A percentile compares a stretch with the other conserved stretches of the same genome.
phyloP scores from a whole-genome alignment of 352 stramenopile species.

The Globisporangium heterothallicum region DNA sequence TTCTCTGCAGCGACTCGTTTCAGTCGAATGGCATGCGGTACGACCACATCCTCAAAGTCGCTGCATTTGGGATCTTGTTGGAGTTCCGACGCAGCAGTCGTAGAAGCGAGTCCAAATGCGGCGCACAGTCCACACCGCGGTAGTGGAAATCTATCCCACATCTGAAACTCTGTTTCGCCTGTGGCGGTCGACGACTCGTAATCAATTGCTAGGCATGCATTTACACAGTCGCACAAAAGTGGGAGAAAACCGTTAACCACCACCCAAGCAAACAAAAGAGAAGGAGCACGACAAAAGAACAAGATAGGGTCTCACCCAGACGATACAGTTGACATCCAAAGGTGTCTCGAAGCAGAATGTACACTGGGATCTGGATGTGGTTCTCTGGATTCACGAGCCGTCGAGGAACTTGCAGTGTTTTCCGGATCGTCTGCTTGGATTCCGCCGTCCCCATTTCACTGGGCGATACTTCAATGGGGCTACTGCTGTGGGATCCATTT shows the following conservation, averaged over 20 bases:
- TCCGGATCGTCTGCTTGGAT: slow-evolving; percentile 2
- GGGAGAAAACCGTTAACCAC: slow-evolving; percentile 7
- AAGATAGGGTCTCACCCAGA: slow-evolving; percentile 32
- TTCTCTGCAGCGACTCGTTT: slow-evolving; percentile 1
- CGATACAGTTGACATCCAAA: slow-evolving; percentile 56
- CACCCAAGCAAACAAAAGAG: neutral
- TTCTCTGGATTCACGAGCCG: neutral
- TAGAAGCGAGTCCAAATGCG: slow-evolving; percentile 24
- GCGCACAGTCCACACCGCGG: slow-evolving; percentile 50
- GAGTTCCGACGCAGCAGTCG: neutral
- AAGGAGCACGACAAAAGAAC: neutral
- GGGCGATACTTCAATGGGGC: slow-evolving; percentile 16
- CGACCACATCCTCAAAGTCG: slow-evolving; percentile 27
- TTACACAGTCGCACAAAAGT: too few species aligned
- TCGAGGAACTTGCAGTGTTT: slow-evolving; percentile 7
- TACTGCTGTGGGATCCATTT: slow-evolving; percentile 30
- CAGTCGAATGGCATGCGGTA: slow-evolving; percentile 8
- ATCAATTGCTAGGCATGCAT: slow-evolving; percentile 13
- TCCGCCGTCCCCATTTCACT: slow-evolving; percentile 15
- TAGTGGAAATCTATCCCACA: slow-evolving; percentile 36
- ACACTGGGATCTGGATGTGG: slow-evolving; percentile 22
- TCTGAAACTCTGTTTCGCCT: slow-evolving; percentile 15
- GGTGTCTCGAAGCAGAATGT: slow-evolving; percentile 40
- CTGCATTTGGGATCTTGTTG: slow-evolving; percentile 22
- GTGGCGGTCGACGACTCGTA: neutral